A percentile compares a stretch with the other conserved stretches of the same genome.
phyloP scores from a whole-genome alignment of 345 rosid genomes.

The Corchorus olitorius region DNA sequence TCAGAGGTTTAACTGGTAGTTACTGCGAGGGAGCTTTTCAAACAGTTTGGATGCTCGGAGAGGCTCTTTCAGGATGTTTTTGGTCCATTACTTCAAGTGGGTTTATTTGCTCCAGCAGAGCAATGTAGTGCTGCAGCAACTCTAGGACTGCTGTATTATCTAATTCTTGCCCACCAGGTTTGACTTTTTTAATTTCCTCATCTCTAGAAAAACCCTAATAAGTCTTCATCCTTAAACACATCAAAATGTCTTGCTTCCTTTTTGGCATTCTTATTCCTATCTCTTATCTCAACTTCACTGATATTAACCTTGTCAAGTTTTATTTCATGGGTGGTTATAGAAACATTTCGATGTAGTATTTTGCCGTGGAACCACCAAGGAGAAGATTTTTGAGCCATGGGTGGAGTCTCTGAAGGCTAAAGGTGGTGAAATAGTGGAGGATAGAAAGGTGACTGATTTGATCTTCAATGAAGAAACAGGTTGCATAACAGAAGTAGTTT shows the following conservation, averaged over 20 bases:
- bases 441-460: conserved; percentile 40
- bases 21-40: conserved; percentile 73
- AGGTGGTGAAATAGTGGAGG: conserved; percentile 47
- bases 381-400: conserved; percentile 59
- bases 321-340: conserved; percentile 31
- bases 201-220: neutral
- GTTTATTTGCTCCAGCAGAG: conserved; percentile 61
- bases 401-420: conserved; percentile 38
- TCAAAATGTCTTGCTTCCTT: neutral
- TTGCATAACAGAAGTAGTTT: conserved; percentile 48
- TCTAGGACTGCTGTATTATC: conserved; percentile 48
- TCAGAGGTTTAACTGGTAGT: conserved; percentile 43
- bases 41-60: conserved; percentile 59
- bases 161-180: conserved; percentile 63
- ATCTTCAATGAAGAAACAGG: conserved; percentile 44
- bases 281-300: neutral
- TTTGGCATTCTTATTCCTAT: neutral
- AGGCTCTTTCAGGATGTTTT: conserved; percentile 48
- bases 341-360: conserved; percentile 51
- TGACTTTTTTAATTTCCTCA: neutral
- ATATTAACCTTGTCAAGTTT: neutral
- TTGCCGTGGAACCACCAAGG: conserved; percentile 48
- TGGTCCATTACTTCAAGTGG: conserved; percentile 62
- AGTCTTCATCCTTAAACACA: neutral
- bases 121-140: conserved; percentile 72